phyloP scores from a whole-genome alignment of 2,329 filamentous ascomycete genomes.

The Alternaria sp. region DNA sequence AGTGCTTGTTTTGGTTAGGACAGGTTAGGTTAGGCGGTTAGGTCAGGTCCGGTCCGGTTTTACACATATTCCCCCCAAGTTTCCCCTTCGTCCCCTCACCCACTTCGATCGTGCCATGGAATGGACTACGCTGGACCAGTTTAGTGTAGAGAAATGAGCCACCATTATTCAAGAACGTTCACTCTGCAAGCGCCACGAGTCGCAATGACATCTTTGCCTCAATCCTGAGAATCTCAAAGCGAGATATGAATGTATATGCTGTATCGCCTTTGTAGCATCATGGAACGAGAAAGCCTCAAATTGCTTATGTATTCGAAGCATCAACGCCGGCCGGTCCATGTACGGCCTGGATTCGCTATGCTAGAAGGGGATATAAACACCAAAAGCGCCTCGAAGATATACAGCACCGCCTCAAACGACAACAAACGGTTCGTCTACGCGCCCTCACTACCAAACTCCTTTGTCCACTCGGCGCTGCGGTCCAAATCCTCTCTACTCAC shows the following conservation, averaged over 20 bases:
- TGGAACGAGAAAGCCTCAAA: not conserved
- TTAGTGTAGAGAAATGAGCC: not conserved
- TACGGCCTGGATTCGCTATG: slow-evolving; percentile 10
- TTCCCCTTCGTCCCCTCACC: slow-evolving; percentile 2
- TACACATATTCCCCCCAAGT: slow-evolving; percentile 29
- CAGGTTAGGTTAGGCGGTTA: slow-evolving; percentile 5
- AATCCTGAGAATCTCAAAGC: not conserved
- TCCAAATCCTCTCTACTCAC: slow-evolving; percentile 86
- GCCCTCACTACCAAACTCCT: slow-evolving; percentile 94
- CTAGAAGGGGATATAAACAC: slow-evolving; percentile 16
- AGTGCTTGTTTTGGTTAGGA: slow-evolving; percentile 14
- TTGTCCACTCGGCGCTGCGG: slow-evolving; percentile 89
- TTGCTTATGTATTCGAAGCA: not conserved
- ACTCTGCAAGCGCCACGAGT: not conserved
- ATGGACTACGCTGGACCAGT: not conserved
- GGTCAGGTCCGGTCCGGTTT: not conserved
- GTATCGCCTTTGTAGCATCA: not conserved
- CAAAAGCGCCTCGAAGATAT: slow-evolving; percentile 17
- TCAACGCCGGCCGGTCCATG: slow-evolving; percentile 1
- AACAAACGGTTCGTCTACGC: slow-evolving; percentile 49
- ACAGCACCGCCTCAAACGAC: not conserved
- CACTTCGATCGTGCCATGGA: slow-evolving; percentile 2
- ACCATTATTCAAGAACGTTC: not conserved
- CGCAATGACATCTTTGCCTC: not conserved
- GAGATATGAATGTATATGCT: not conserved